Evolutionary conservation across 306 rosid genomes (phyloP).

Genomic region (Trichosanthes truncata): DNA sequence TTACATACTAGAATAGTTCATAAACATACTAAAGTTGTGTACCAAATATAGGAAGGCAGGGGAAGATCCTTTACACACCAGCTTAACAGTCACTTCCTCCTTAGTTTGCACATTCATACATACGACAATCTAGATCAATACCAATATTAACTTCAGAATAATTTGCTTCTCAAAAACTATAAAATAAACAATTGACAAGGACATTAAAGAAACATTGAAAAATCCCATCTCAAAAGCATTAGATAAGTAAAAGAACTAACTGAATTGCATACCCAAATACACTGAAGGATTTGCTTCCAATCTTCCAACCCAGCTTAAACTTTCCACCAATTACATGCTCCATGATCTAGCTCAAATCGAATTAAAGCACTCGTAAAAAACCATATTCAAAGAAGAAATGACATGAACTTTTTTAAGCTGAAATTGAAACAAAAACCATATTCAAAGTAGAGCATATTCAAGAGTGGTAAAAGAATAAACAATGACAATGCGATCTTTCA

Average conservation of each 20-base stretch:
- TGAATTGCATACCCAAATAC: conserved; percentile 67
- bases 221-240: neutral
- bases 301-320: conserved; percentile 92
- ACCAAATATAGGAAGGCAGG: conserved; percentile 1
- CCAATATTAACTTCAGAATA: conserved; percentile 4
- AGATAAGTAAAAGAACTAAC: neutral
- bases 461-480: too few relatives aligned
- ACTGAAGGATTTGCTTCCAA: conserved; percentile 94
- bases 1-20: neutral
- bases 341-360: conserved; percentile 49
- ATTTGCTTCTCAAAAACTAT: neutral
- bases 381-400: too few relatives aligned
- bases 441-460: too few relatives aligned
- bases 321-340: conserved; percentile 88
- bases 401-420: too few relatives aligned
- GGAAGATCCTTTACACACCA: conserved; percentile 43
- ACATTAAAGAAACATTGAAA: neutral
- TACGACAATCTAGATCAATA: conserved; percentile 35
- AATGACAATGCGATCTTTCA: too few relatives aligned
- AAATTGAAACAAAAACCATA: too few relatives aligned
- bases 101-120: conserved; percentile 84
- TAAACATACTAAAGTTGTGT: neutral
- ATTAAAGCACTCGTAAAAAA: conserved; percentile 12
- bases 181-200: conserved; percentile 12
- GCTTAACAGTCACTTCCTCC: conserved; percentile 95